Evolutionary conservation across 2,329 filamentous ascomycete species (phyloP), one percentile per base, ranked within the genome.

Genomic region (Fusarium sp.): DNA sequence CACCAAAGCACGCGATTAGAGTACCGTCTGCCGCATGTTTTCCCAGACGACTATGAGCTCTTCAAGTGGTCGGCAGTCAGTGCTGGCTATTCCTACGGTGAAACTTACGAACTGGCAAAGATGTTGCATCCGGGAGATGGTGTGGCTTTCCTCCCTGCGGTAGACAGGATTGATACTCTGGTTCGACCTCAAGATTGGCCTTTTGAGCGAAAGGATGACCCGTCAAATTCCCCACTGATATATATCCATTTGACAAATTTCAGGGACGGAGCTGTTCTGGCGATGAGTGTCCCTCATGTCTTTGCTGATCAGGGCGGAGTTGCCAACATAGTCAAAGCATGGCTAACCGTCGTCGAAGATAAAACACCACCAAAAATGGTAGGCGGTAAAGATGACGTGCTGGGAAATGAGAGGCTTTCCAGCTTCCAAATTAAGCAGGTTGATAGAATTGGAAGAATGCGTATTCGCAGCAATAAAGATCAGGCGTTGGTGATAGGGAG

Each of bases 251-350:
- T 62, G 0, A 53, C 56, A 3, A 53, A 6, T 1, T 66, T 56
- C 9, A 35, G 15, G 2, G 56, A 67, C n/a, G 56, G 61, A 0
- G 54, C 61, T 3, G 37, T 18, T 7, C 15, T 66, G 1, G 41
- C 46, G 0, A 28, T 61, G 2, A 57, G 50, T 33, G 26, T 49
- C 1, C 61, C 60, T 5, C 64, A 66, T 6, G 23, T 39, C 6
- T 26, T 67, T 15, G 61, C 60, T 2, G 56, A 67, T 26, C 61
- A 66, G 12, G 47, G 50, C 3, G 61, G 64, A 0, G 16, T 62
- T 3, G 56, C 50, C 9, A 66, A 43, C 3, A 66, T 62, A 1
- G 18, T 62, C 24, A 67, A 37, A 11, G 61, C 64, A 1, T 67
- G 64, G 61, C 31, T 67, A 2, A 5, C 12, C 5, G 20, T 67